phyloP scores from a whole-genome alignment of 805 yeast genomes.

The Yamadazyma akitaensis region DNA sequence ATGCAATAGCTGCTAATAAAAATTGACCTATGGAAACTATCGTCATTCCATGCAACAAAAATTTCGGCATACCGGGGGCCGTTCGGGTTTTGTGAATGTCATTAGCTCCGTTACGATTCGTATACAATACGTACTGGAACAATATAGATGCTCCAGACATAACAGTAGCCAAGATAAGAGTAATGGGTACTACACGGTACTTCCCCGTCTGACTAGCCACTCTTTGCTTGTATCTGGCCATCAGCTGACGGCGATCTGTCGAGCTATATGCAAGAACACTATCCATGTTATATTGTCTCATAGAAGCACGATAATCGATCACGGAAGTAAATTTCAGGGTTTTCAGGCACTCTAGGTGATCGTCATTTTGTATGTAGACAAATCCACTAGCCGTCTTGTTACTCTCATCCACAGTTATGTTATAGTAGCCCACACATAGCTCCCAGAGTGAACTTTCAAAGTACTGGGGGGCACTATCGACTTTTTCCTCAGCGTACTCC shows the following conservation, averaged over 20 bases:
- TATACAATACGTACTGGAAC: conserved; percentile 33
- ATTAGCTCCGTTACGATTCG: conserved; percentile 28
- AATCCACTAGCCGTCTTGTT: conserved; percentile 12
- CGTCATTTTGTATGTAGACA: conserved; percentile 13
- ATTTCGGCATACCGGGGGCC: conserved; percentile 25
- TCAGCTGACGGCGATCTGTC: background rate
- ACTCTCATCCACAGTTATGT: conserved; percentile 14
- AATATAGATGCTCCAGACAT: conserved; percentile 29
- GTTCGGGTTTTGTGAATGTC: conserved; percentile 17
- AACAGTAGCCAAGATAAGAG: conserved; percentile 24
- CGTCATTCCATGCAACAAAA: conserved; percentile 36
- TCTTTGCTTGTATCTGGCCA: conserved; percentile 9
- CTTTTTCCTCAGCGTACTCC: conserved; percentile 45
- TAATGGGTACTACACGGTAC: conserved; percentile 24
- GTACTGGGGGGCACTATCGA: conserved; percentile 47
- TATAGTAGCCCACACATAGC: conserved; percentile 46
- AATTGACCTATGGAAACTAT: conserved; percentile 25
- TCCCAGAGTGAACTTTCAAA: conserved; percentile 38
- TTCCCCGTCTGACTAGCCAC: conserved; percentile 13
- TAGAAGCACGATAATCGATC: conserved; percentile 45
- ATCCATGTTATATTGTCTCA: conserved; percentile 38
- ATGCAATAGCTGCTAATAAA: conserved; percentile 25
- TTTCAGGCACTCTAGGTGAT: conserved; percentile 22
- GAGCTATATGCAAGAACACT: conserved; percentile 41
- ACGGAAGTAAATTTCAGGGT: conserved; percentile 18